A percentile compares a stretch with the other conserved stretches of the same genome.
Conservation (phyloP, 1,284 basidiomycete species). For the Moniliophthora roreri region DNA sequence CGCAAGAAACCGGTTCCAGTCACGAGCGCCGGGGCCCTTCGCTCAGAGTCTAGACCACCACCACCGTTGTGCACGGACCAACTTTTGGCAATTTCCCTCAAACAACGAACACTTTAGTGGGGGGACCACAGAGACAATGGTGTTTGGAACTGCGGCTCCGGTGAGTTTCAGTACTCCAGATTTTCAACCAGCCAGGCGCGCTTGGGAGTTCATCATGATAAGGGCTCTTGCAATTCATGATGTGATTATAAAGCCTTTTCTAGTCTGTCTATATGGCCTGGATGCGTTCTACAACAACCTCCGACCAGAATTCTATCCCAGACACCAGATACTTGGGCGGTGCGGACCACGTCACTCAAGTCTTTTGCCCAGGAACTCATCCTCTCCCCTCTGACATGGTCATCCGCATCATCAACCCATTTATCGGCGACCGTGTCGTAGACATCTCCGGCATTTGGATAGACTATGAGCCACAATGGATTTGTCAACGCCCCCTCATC, state of each 20-base stretch:
- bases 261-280: constrained; percentile 22
- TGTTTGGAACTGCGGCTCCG: no score
- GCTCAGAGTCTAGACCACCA: no score
- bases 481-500: constrained; percentile 8
- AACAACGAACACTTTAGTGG: no score
- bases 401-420: constrained; percentile 36
- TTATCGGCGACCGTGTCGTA: constrained; percentile 50
- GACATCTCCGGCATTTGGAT: constrained; percentile 70
- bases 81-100: no score
- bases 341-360: constrained; percentile 23
- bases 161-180: no score
- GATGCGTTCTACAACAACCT: constrained; percentile 71
- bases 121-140: no score
- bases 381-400: constrained; percentile 2
- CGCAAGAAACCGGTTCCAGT: no score
- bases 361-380: constrained; percentile 43
- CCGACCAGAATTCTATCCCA: constrained; percentile 67
- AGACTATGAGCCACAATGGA: constrained; percentile 62
- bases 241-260: background rate
- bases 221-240: no score
- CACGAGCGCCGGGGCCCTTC: no score
- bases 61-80: no score
- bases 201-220: no score
- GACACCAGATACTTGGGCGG: constrained; percentile 25
- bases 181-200: no score